phyloP scores from a whole-genome alignment of 805 yeast genomes.

The Ogataea chonburiensis region DNA sequence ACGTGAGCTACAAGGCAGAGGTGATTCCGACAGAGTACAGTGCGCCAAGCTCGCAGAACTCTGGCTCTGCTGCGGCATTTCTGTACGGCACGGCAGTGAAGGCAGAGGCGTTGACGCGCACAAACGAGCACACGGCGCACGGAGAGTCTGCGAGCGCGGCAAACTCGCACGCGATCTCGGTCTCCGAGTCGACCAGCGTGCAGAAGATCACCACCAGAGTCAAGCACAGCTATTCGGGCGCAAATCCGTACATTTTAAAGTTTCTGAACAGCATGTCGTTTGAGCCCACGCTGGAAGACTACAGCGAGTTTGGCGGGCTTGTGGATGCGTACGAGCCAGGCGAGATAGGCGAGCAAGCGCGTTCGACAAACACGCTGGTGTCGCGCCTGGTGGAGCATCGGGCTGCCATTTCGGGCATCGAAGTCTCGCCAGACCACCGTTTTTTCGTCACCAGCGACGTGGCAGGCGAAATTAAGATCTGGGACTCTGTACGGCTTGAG shows the following conservation, averaged over 20 bases:
- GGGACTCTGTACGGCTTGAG: constrained; percentile 72
- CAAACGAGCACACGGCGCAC: constrained; percentile 24
- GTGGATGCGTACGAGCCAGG: constrained; percentile 13
- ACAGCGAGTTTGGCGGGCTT: constrained; percentile 63
- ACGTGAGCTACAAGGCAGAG: constrained; percentile 34
- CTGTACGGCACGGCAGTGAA: constrained; percentile 21
- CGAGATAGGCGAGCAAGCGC: constrained; percentile 35
- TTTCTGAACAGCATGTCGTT: constrained; percentile 53
- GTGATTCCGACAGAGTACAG: constrained; percentile 13
- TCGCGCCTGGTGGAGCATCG: constrained; percentile 64
- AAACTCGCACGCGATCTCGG: constrained; percentile 22
- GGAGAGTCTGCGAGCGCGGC: constrained; percentile 23
- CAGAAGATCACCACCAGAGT: constrained; percentile 29
- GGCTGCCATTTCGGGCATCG: constrained; percentile 55
- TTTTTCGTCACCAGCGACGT: constrained; percentile 79
- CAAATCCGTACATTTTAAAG: constrained; percentile 58
- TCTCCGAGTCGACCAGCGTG: constrained; percentile 27
- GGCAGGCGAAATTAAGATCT: constrained; percentile 66
- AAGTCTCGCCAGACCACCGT: constrained; percentile 57
- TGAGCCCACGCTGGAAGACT: constrained; percentile 58
- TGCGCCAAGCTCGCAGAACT: constrained; percentile 10
- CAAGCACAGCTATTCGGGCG: constrained; percentile 63
- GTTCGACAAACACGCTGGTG: too few relatives aligned
- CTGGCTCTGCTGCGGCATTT: constrained; percentile 16
- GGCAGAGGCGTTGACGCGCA: constrained; percentile 22